phyloP scores from a whole-genome alignment of 768 basidiomycete species.

The Candolleomyces efflorescens region DNA sequence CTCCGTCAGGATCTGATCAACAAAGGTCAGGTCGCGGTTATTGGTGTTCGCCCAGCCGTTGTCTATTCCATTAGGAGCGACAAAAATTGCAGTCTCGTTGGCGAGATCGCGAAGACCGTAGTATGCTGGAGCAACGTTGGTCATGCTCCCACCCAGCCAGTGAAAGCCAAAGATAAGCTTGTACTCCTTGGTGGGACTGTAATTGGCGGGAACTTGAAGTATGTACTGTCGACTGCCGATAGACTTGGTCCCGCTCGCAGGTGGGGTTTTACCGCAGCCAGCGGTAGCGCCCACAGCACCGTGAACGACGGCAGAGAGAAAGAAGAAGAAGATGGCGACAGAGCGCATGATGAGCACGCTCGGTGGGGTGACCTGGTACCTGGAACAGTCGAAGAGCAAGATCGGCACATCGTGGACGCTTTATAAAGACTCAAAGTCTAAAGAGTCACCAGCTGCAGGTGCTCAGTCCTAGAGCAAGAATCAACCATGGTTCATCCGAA shows the following conservation, averaged over 20 bases:
- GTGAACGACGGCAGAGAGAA: background rate
- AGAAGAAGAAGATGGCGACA: background rate
- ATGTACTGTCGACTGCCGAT: slow-evolving; percentile 8
- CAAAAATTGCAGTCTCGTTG: slow-evolving; percentile 1
- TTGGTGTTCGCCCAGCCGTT: slow-evolving; percentile 5
- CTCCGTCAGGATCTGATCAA: slow-evolving; percentile 4
- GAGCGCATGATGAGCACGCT: background rate
- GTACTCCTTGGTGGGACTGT: background rate
- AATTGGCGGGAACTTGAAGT: slow-evolving; percentile 7
- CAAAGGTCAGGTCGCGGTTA: background rate
- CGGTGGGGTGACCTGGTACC: background rate
- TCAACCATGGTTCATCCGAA: slow-evolving; percentile 6
- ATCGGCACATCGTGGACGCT: no score
- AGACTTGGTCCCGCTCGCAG: background rate
- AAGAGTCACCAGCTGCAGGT: no score
- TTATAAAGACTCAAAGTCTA: no score
- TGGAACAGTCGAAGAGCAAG: background rate
- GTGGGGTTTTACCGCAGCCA: slow-evolving; percentile 3
- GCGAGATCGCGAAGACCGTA: slow-evolving; percentile 6
- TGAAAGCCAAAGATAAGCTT: slow-evolving; percentile 8
- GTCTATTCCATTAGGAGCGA: slow-evolving; percentile 6
- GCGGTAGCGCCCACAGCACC: background rate
- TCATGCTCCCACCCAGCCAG: slow-evolving; percentile 7
- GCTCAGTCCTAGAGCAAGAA: no score
- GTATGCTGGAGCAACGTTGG: slow-evolving; percentile 5